These are phyloP conservation scores for Acer negundo DNA, from an alignment of 345 rosid genomes.

Conservation along the genomic window DNA sequence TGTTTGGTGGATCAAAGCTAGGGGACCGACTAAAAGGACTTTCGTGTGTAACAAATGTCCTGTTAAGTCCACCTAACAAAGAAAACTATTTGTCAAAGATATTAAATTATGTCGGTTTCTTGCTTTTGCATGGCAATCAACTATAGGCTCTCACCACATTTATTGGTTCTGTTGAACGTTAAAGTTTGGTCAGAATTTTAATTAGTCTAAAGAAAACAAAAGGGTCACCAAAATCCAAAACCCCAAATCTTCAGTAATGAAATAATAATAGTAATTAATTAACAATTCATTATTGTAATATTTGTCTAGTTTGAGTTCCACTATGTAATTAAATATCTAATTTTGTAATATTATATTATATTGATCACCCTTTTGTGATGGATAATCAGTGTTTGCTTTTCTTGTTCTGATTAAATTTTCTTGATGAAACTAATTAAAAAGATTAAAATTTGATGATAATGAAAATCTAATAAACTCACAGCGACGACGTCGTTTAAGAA, in stretches of 20 bases:
- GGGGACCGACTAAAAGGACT: slow-evolving; percentile 4
- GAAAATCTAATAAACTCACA: slow-evolving; percentile 41
- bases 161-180: background rate
- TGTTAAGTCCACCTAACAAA: background rate
- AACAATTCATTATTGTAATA: no score
- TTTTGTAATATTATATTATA: no score
- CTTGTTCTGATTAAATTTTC: no score
- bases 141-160: background rate
- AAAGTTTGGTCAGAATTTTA: background rate
- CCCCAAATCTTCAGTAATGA: no score
- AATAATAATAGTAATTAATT: no score
- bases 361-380: background rate
- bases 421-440: background rate
- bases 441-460: no score
- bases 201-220: no score
- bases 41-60: background rate
- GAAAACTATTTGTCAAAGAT: background rate
- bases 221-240: background rate
- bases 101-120: background rate
- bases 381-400: no score
- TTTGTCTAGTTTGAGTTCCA: no score
- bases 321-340: no score
- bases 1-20: background rate
- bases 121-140: background rate
- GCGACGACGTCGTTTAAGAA: slow-evolving; percentile 54